Percentiles rank a stretch among this genome's conserved stretches.
phyloP scores from a whole-genome alignment of 257 asterid genomes.

The Craterostigma plantagineum region DNA sequence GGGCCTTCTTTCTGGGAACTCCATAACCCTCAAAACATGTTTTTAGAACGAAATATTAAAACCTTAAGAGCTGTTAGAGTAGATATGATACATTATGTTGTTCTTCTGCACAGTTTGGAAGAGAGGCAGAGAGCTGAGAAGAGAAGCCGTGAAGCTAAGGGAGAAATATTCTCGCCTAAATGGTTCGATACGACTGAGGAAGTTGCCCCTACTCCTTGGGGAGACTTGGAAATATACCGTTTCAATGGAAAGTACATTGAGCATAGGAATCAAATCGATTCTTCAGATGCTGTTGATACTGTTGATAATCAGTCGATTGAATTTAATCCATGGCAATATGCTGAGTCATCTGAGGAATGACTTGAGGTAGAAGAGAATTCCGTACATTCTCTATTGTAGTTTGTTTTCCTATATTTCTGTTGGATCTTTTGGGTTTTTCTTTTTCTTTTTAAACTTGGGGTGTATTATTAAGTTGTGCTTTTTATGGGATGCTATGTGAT shows the following conservation, averaged over 20 bases:
- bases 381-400: too few relatives aligned
- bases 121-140: constrained; percentile 92
- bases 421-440: too few relatives aligned
- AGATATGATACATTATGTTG: too few relatives aligned
- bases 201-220: constrained; percentile 81
- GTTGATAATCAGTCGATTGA: constrained; percentile 32
- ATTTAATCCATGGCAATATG: constrained; percentile 89
- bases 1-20: too few relatives aligned
- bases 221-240: constrained; percentile 63
- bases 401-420: too few relatives aligned
- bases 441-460: too few relatives aligned
- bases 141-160: constrained; percentile 69
- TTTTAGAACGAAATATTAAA: too few relatives aligned
- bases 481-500: too few relatives aligned
- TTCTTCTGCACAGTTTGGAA: constrained; percentile 40
- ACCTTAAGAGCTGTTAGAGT: too few relatives aligned
- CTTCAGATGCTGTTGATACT: constrained; percentile 20
- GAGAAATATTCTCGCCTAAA: constrained; percentile 47
- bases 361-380: too few relatives aligned
- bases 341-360: constrained; percentile 15
- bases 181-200: constrained; percentile 83
- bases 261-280: constrained; percentile 45
- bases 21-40: background rate
- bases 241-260: constrained; percentile 59
- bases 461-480: too few relatives aligned